Base-by-base conservation (phyloP, 352 stramenopile species). In the Phytophthora tubulina region DNA sequence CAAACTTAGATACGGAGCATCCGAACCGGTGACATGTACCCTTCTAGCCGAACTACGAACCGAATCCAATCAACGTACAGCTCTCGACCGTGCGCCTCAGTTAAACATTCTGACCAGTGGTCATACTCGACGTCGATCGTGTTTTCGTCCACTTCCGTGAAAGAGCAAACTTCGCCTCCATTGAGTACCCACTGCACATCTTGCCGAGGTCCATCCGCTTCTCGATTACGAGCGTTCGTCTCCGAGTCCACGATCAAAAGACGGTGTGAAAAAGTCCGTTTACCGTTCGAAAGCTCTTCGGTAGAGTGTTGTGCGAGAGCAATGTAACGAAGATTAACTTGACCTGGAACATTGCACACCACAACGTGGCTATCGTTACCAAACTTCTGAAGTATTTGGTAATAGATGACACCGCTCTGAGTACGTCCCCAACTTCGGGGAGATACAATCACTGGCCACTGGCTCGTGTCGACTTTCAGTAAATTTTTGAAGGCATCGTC, bases 121-220 rank as follows among this genome's bases (percentile, higher is more conserved):
- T 35, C 45, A 15, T 33, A 35, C n/a, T n/a, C 45, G 45, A 52
- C 21, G 15, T 49, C 14, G 17, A 49, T 49, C 42, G 42, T 49
- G 6, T 17, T 30, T 6, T 49, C 42, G 7, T 52, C 45, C 45
- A 52, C 45, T 33, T 52, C 45, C n/a, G 6, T 51, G 8, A 51
- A 33, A 11, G 45, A 33, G n/a, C 46, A 52, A 32, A 50, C 44
- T 33, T 50, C 21, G 27, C 46, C 46, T 15, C 21, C 46, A 6
- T 52, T 21, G n/a, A 52, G 21, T 6, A 52, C 27, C 46, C 49
- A 58, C 35, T 58, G 51, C 10, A 58, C 17, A n/a, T 46, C 17
- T 32, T 58, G 5, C 30, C 35, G 51, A 17, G 17, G n/a, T 17
- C 51, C 35, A 46, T 58, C 51, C 6, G 33, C 35, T 17, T 48